Percentiles rank a stretch among this genome's conserved stretches.
phyloP scores from a whole-genome alignment of 805 yeast genomes.

The Spathaspora boniae region DNA sequence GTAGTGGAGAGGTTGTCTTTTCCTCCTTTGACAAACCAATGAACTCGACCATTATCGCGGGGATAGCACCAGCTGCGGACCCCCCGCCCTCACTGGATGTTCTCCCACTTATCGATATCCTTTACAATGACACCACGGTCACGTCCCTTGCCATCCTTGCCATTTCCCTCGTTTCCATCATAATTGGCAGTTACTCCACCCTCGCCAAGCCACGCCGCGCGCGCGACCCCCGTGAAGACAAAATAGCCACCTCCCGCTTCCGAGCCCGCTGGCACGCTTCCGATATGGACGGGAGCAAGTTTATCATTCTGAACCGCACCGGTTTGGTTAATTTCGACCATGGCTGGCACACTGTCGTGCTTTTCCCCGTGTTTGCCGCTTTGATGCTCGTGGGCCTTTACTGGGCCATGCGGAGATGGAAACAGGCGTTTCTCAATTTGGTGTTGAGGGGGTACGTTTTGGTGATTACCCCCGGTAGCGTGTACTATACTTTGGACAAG shows the following conservation, averaged over 20 bases:
- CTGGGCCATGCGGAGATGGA: constrained; percentile 29
- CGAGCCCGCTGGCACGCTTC: constrained; percentile 18
- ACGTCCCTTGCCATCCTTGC: constrained; percentile 13
- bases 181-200: constrained; percentile 18
- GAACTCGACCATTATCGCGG: no score
- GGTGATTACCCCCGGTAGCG: constrained; percentile 29
- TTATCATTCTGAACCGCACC: constrained; percentile 10
- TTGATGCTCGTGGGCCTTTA: constrained; percentile 35
- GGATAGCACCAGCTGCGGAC: no score
- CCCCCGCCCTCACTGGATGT: no score
- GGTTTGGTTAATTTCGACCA: constrained; percentile 7
- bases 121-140: not conserved
- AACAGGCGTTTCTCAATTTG: constrained; percentile 25
- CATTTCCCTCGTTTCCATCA: constrained; percentile 20
- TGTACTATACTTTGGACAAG: constrained; percentile 24
- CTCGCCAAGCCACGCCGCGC: constrained; percentile 23
- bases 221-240: constrained; percentile 15
- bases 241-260: constrained; percentile 12
- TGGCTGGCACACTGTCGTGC: constrained; percentile 2
- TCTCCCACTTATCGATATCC: no score
- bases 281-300: constrained; percentile 19
- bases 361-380: constrained; percentile 46
- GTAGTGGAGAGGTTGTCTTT: no score
- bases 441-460: constrained; percentile 34
- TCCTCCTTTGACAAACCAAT: no score